Conservation (phyloP, 2,329 filamentous ascomycete species). For the Hypoxylon sp. region DNA sequence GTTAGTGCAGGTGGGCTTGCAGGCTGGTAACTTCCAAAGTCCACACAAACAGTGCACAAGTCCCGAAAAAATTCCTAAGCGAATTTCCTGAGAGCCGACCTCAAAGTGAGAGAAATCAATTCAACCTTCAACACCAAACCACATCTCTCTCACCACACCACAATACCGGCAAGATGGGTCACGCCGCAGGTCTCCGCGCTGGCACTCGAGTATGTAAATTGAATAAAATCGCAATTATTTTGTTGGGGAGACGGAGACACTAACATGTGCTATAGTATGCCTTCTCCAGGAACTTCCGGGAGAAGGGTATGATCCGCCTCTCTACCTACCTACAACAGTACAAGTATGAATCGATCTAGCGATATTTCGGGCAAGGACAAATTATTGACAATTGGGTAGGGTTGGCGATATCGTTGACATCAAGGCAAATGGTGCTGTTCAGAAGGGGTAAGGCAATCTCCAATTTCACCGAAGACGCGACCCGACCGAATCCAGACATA, state of each 20-base stretch:
- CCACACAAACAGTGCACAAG: conserved; percentile 43
- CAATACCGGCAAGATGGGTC: conserved; percentile 81
- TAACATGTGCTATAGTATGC: conserved; percentile 73
- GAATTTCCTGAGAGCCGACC: conserved; percentile 48
- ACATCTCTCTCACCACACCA: conserved; percentile 53
- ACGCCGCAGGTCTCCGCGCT: conserved; percentile 87
- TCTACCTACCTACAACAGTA: conserved; percentile 96
- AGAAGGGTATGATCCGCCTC: conserved; percentile 94
- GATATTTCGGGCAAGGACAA: conserved; percentile 36
- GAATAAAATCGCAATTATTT: conserved; percentile 1
- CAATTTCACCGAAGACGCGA: conserved; percentile 42
- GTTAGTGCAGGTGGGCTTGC: background rate
- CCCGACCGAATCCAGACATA: conserved; percentile 29
- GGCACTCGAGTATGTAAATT: conserved; percentile 81
- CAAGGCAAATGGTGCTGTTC: conserved; percentile 97
- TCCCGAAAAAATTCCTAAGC: conserved; percentile 46
- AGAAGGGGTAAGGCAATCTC: conserved; percentile 85
- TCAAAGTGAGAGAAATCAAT: conserved; percentile 41
- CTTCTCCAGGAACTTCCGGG: conserved; percentile 94
- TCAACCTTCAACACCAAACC: conserved; percentile 38
- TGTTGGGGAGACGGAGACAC: background rate
- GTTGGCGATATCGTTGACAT: conserved; percentile 99
- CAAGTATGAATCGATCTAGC: conserved; percentile 71
- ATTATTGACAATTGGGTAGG: conserved; percentile 68
- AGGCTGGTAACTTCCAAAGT: conserved; percentile 26